A percentile compares a stretch with the other conserved stretches of the same genome.
These are phyloP conservation scores for Yarrowia bubula DNA, from an alignment of 805 yeast species.

Conservation along the genomic window DNA sequence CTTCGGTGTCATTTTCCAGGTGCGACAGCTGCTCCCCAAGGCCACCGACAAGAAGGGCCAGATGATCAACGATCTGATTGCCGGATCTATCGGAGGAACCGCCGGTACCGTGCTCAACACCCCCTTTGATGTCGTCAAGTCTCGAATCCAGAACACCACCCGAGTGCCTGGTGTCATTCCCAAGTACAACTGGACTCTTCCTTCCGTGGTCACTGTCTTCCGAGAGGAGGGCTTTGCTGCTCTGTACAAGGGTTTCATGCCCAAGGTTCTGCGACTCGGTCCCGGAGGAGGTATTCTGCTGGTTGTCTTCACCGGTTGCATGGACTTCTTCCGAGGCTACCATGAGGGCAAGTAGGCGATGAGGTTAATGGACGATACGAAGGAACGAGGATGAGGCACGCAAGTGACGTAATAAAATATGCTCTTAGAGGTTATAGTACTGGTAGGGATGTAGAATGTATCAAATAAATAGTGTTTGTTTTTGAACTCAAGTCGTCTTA, in stretches of 20 bases:
- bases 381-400: background rate
- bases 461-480: no score
- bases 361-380: background rate
- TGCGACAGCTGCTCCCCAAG: conserved; percentile 72
- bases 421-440: background rate
- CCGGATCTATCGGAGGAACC: conserved; percentile 97
- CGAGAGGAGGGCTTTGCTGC: conserved; percentile 92
- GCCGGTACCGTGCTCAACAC: conserved; percentile 93
- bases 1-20: conserved; percentile 91
- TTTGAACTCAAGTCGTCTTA: no score
- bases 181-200: conserved; percentile 90
- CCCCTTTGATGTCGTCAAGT: conserved; percentile 94
- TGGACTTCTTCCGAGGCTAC: conserved; percentile 74
- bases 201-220: conserved; percentile 68
- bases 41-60: conserved; percentile 69
- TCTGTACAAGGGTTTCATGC: conserved; percentile 91
- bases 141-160: conserved; percentile 82
- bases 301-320: conserved; percentile 92
- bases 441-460: no score
- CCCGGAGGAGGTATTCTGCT: conserved; percentile 99
- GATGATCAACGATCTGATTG: conserved; percentile 80
- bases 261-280: conserved; percentile 94
- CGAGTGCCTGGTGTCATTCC: conserved; percentile 69
- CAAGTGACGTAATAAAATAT: background rate
- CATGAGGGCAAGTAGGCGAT: conserved; percentile 16